Base-by-base conservation (phyloP, 2,329 filamentous ascomycete species). In the Phoma sp. region DNA sequence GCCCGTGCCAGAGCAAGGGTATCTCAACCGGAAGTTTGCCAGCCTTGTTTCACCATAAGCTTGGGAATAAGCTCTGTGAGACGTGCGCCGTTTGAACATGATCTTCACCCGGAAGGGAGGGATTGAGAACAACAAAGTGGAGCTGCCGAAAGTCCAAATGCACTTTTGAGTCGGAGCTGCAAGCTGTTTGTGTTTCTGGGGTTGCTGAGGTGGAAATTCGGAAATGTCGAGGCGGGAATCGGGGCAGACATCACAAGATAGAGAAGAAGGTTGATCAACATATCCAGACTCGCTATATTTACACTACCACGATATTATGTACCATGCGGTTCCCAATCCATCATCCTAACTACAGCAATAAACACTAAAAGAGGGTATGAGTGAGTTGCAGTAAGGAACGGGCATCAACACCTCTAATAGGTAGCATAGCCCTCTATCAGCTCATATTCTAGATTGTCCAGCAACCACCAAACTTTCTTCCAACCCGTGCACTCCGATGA, bases 401-500 rank as follows among this genome's bases (percentile, higher is more conserved):
- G 27, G 44, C 24, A 55, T 55, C 38, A 37, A 35, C 49, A 40
- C 43, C 54, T 41, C 19, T 36, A 21, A 5, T 35, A 36, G 27
- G 29, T 36, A 51, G 36, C 43, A 39, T 7, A 36, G 43, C 39
- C 37, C 43, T 44, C 43, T 40, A 48, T 48, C 54, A 48, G 8
- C 48, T 51, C 54, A 57, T 57, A 44, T 48, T 43, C 27, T 49
- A 47, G 57, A 57, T 61, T 63, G 54, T 52, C 43, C 53, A 60
- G 47, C 58, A 62, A 60, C 45, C 49, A 55, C 49, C 55, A 39
- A 21, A 49, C n/a, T 45, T 32, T 19, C 19, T 40, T 15, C 35
- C 17, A 50, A 43, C n/a, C 38, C n/a, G 19, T 49, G 29, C 19
- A 39, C 35, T 27, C 43, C 21, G 6, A n/a, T 27, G 36, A 33